A percentile compares a stretch with the other conserved stretches of the same genome.
These are phyloP conservation scores for Paramecium bursaria DNA, from an alignment of 73 alveolate genomes.

Conservation along the genomic window DNA sequence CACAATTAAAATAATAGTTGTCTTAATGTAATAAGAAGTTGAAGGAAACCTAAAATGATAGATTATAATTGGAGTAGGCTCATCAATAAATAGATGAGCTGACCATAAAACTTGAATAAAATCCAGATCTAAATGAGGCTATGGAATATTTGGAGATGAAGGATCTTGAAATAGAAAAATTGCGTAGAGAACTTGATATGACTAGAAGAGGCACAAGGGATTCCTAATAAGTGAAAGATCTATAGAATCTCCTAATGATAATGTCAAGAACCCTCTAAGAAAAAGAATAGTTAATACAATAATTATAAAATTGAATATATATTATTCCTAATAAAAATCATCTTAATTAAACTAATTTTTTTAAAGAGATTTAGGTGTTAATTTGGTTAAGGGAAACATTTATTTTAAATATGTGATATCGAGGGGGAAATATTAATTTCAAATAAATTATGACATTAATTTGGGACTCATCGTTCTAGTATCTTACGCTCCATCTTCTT, in stretches of 20 bases:
- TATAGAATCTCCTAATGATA: background rate
- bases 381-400: too few relatives aligned
- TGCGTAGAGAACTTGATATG: constrained; percentile 32
- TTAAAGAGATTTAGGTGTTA: too few relatives aligned
- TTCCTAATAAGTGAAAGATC: background rate
- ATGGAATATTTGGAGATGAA: constrained; percentile 52
- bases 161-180: constrained; percentile 37
- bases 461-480: too few relatives aligned
- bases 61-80: background rate
- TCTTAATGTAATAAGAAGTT: background rate
- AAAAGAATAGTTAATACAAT: constrained; percentile 21
- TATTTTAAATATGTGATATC: too few relatives aligned
- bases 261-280: constrained; percentile 32
- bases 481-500: too few relatives aligned
- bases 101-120: constrained; percentile 4
- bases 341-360: too few relatives aligned
- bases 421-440: too few relatives aligned
- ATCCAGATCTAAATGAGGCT: constrained; percentile 10
- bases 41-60: background rate
- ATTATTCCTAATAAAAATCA: too few relatives aligned
- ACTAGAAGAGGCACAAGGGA: background rate
- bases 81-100: constrained; percentile 18
- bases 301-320: too few relatives aligned
- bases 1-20: constrained; percentile 8
- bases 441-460: too few relatives aligned